Base-by-base conservation (phyloP, 1,284 basidiomycete species). In the Trichosporon coremiiforme region DNA sequence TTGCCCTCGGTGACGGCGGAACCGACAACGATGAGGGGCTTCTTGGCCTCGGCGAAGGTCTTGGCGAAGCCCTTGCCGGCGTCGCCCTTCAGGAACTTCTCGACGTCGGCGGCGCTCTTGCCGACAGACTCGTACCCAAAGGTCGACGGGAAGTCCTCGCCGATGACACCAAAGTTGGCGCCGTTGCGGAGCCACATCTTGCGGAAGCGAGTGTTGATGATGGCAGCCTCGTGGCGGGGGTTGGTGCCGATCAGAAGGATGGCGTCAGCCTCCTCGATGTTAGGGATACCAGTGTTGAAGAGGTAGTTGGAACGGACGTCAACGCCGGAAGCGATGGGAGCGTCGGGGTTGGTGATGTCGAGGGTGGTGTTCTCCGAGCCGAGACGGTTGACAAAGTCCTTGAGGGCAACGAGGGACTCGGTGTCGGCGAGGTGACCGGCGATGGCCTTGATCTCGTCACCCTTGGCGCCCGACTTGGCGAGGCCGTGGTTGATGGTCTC, bases 301-400 rank as follows among this genome's bases (percentile, higher is more conserved):
- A 95, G 89, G 85, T 98, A 99, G 86, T 97, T 98, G 50, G 93
- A 92, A 73, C 97, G 92, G 73, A 98, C 86, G 80, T 99, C 96
- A 70, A 96, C 88, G 60, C 93, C 93, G 75, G 93, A 89, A 1
- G 88, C 87, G 7, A 94, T 92, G 1, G 88, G 82, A 22, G 86
- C 82, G 71, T 87, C 85, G 33, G 94, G 94, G 66, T 88, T 87
- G 10, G 85, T 82, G 75, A 90, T 88, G 81, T 99, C 96, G 53
- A 93, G 86, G 12, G 91, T 85, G 36, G 95, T 89, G 86, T 99
- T 99, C 81, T 99, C 97, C 0, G 95, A 98, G 66, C 96, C 96
- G 68, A 99, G 89, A 66, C 89, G 89, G 87, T 99, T 98, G 78
- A 84, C 79, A 71, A 98, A 86, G 82, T 99, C 96, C 86, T 98